Conservation (phyloP, 1,284 basidiomycete species). For the Ganoderma meredithae region DNA sequence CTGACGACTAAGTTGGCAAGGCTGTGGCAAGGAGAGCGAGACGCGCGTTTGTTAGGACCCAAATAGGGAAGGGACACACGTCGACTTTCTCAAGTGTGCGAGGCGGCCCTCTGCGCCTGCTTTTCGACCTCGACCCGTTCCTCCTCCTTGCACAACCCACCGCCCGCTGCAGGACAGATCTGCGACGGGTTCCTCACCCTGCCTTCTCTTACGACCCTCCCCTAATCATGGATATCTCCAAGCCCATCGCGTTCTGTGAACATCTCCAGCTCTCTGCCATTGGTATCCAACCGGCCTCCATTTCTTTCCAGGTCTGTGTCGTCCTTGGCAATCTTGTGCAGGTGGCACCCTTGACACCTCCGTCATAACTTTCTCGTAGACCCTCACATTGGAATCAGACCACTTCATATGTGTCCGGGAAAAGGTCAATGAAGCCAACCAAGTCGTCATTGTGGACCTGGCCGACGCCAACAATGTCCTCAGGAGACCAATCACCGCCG, state of each 20-base stretch:
- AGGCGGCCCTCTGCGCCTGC: neutral
- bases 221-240: constrained; percentile 38
- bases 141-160: constrained; percentile 24
- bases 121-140: constrained; percentile 3
- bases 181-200: constrained; percentile 37
- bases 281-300: constrained; percentile 95
- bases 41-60: constrained; percentile 26
- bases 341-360: constrained; percentile 31
- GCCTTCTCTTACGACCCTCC: constrained; percentile 16
- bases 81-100: constrained; percentile 25
- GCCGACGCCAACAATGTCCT: constrained; percentile 96
- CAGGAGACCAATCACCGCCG: constrained; percentile 94
- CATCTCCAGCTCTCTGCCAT: constrained; percentile 95
- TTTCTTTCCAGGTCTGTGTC: constrained; percentile 89
- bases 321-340: constrained; percentile 24
- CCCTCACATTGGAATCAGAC: constrained; percentile 95
- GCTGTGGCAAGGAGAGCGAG: neutral
- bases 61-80: constrained; percentile 36
- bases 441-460: constrained; percentile 98
- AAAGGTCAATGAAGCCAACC: constrained; percentile 90
- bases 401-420: constrained; percentile 95
- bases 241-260: constrained; percentile 60
- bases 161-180: constrained; percentile 38
- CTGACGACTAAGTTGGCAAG: too few species aligned
- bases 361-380: constrained; percentile 50